phyloP scores from a whole-genome alignment of 78 protist genomes.

The Isochrysis galbana region DNA sequence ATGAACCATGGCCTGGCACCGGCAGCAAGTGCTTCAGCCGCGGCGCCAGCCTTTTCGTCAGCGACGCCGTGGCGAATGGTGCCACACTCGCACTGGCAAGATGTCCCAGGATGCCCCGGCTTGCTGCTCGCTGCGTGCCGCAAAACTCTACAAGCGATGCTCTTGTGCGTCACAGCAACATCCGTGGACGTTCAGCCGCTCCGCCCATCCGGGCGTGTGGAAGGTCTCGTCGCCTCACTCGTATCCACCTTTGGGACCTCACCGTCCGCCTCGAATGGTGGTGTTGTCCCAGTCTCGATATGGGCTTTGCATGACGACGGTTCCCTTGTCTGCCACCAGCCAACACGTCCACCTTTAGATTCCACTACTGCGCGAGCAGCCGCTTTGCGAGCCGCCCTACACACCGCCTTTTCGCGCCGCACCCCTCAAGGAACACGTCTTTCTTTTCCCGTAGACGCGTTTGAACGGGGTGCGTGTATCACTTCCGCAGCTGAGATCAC shows the following conservation, averaged over 20 bases:
- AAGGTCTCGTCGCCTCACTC: background rate
- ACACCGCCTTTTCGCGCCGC: background rate
- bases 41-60: too few species aligned
- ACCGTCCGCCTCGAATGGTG: background rate
- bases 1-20: too few species aligned
- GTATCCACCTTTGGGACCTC: background rate
- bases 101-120: conserved; percentile 4
- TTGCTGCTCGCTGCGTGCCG: background rate
- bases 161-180: background rate
- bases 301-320: background rate
- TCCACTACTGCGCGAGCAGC: too few species aligned
- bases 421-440: background rate
- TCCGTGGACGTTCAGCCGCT: background rate
- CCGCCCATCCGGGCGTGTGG: background rate
- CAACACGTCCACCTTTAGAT: too few species aligned
- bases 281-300: background rate
- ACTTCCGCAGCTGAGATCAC: conserved; percentile 27
- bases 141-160: background rate
- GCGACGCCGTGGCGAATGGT: too few species aligned
- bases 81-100: conserved; percentile 15
- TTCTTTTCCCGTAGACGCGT: conserved; percentile 64
- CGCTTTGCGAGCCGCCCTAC: background rate
- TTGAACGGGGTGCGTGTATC: conserved; percentile 66
- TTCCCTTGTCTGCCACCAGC: background rate
- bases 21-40: too few species aligned